Evolutionary conservation across 768 basidiomycete species (phyloP), one percentile per base, ranked within the genome.

Genomic region (Tulasnella sp.): DNA sequence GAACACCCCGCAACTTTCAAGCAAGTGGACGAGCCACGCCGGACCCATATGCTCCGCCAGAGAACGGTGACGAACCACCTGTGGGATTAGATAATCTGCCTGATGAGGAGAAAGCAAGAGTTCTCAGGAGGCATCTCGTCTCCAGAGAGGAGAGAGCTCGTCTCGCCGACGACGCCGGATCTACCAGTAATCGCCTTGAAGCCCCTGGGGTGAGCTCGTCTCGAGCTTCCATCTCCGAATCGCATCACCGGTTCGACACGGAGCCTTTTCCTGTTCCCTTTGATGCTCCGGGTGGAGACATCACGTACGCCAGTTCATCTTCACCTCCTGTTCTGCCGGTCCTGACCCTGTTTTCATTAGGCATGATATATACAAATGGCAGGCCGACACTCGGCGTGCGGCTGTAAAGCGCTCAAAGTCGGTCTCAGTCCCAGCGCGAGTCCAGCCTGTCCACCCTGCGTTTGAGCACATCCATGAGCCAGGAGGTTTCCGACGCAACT

Each of bases 311-410:
- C 12, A 90, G 69, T 46, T 77, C 50, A 44, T 46, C 22, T 50
- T 40, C n/a, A 76, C 48, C 37, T 18, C 78, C 82, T 76, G 54
- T 54, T 80, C 72, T 14, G 40, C 64, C 34, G 50, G 14, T 58
- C 72, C 72, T 75, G 80, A 77, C 79, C 75, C 82, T 79, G 72
- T 82, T 76, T 82, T 84, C 80, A 83, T n/a, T 82, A 94, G 93
- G 24, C 96, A 97, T 84, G 93, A 93, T 82, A 93, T 99, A 58
- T 99, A 98, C 88, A 98, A 98, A 86, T 99, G 96, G 94, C 93
- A 96, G 82, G 89, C 91, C 22, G 93, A 94, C 83, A 91, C 92
- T 79, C 89, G 89, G 37, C 90, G 92, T 80, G 89, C 90, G 81
- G 88, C 87, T 14, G 83, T 85, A 82, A 84, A 85, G 24, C 90